Conservation (phyloP, 164 flowering plant species). For the Piper longum region DNA sequence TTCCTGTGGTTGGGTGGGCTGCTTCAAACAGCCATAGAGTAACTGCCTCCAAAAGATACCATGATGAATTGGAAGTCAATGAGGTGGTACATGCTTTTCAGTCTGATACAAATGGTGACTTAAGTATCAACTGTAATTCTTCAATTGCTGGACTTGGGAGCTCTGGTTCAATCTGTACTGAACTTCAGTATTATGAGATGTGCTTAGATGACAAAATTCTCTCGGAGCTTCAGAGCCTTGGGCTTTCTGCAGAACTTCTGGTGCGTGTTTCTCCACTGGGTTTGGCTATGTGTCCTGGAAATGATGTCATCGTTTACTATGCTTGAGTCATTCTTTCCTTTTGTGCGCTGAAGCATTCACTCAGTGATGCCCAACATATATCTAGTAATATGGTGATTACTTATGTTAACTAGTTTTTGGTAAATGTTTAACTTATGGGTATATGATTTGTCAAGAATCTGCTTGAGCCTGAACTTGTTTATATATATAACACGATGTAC, state of each 20-base stretch:
- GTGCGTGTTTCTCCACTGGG: too few species aligned
- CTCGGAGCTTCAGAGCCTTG: conserved; percentile 62
- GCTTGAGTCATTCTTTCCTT: too few species aligned
- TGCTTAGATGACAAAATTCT: conserved; percentile 44
- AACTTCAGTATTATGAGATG: conserved; percentile 44
- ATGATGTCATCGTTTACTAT: too few species aligned
- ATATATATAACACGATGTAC: too few species aligned
- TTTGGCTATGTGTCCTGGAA: too few species aligned
- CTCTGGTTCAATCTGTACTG: conserved; percentile 24
- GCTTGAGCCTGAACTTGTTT: too few species aligned
- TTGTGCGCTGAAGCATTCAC: too few species aligned
- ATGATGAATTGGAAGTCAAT: conserved; percentile 23
- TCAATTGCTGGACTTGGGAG: neutral
- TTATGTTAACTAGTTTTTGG: too few species aligned
- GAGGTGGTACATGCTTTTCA: conserved; percentile 13
- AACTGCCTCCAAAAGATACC: conserved; percentile 19
- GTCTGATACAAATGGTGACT: conserved; percentile 12
- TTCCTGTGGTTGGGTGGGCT: conserved; percentile 28
- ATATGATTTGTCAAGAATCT: too few species aligned
- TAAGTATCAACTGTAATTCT: conserved; percentile 15
- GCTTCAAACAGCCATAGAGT: conserved; percentile 36
- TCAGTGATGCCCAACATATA: too few species aligned
- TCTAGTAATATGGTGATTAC: too few species aligned
- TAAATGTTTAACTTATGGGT: too few species aligned
- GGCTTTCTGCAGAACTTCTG: conserved; percentile 49